phyloP scores from a whole-genome alignment of 768 basidiomycete genomes.

The Auricularia cornea region DNA sequence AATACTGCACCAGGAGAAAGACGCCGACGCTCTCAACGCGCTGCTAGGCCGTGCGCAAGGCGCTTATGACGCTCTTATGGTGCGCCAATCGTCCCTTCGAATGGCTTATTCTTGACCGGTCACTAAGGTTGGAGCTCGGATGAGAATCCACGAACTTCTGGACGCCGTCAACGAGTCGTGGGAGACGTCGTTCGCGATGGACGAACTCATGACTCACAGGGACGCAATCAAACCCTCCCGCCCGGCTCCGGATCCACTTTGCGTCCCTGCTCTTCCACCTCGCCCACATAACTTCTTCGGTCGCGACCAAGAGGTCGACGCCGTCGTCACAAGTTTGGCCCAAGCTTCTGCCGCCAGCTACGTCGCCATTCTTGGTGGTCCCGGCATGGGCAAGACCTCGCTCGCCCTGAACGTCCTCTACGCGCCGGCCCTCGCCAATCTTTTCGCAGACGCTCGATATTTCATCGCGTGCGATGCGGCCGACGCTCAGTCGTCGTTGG shows the following conservation, averaged over 20 bases:
- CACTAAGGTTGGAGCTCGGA: neutral
- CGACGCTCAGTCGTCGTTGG: neutral
- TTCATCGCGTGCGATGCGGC: conserved; percentile 27
- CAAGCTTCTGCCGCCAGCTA: neutral
- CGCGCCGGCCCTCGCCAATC: conserved; percentile 13
- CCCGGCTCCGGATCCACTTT: no score
- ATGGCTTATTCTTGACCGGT: neutral
- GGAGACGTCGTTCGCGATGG: neutral
- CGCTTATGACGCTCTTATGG: neutral
- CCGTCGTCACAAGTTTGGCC: neutral
- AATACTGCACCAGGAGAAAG: neutral
- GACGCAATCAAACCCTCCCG: no score
- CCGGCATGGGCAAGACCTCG: conserved; percentile 35
- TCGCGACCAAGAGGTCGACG: neutral
- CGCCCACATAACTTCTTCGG: neutral
- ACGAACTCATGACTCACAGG: neutral
- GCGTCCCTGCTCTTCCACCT: neutral
- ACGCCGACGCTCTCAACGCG: neutral
- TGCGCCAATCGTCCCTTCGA: neutral
- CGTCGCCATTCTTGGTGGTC: conserved; percentile 18
- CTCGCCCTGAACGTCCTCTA: conserved; percentile 27
- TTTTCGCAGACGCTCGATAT: conserved; percentile 19
- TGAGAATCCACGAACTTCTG: neutral
- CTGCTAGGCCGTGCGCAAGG: neutral
- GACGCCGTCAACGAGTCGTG: neutral